Evolutionary conservation across 768 basidiomycete genomes (phyloP), one percentile per base, ranked within the genome.

Genomic region (Lyophyllum semitale): DNA sequence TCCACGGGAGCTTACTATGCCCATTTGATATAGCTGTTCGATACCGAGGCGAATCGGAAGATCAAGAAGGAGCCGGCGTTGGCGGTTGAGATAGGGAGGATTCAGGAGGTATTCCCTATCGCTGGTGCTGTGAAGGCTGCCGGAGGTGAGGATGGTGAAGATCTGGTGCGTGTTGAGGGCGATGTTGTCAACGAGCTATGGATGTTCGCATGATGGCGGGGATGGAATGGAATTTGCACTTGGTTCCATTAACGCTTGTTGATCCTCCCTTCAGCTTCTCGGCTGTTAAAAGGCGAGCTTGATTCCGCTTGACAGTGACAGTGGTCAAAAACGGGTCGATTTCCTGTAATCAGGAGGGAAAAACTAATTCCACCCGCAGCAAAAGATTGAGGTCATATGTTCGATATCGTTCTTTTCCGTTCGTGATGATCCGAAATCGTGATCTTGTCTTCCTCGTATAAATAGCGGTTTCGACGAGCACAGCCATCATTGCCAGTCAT

Each of bases 51-150:
- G 27, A 85, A 83, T 58, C 77, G 92, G 48, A 89, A 84, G 59
- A 87, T 96, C 42, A 92, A 87, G 67, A 87, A 85, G 64, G 90
- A 94, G 43, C 95, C 81, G 7, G 76, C 82, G n/a, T 63, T 84
- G 41, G 78, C 73, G 33, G 73, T 79, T 59, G 80, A 78, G 22
- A 61, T 77, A 54, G 72, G 67, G 48, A 60, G 70, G 41, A 20
- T 29, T 8, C 29, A n/a, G 20, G 29, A 45, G 29, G 23, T 54
- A 40, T 59, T 59, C 29, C 44, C 53, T 25, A 15, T 35, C 29
- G 29, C 25, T 35, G 25, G 25, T 40, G 43, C 43, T 2, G 25
- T 11, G 18, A 22, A 40, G 38, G 38, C 38, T 18, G 38, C 38
- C n/a, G 6, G 4, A 3, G 25, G 23, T 8, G 40, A 40, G 17